These are phyloP conservation scores for Penicillium diatomitis DNA, from an alignment of 495 filamentous ascomycete species.

Conservation along the genomic window DNA sequence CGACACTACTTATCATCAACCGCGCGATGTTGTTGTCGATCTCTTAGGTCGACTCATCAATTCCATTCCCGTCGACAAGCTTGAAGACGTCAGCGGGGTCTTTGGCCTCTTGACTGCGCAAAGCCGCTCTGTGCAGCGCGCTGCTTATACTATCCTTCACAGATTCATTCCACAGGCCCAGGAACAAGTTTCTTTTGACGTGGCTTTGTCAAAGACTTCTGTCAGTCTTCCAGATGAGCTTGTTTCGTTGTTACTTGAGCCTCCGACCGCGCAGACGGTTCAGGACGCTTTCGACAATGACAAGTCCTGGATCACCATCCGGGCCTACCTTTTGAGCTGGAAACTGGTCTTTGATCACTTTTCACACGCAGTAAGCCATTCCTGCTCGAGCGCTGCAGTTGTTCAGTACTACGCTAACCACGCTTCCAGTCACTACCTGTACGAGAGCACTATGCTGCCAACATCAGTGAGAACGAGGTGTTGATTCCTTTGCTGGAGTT, in stretches of 20 bases:
- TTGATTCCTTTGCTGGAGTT: slow-evolving; percentile 64
- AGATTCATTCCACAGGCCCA: slow-evolving; percentile 64
- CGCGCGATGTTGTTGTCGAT: slow-evolving; percentile 61
- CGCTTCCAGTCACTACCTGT: slow-evolving; percentile 58
- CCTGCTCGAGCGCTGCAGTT: neutral
- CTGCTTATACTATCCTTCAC: slow-evolving; percentile 75
- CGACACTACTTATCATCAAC: slow-evolving; percentile 47
- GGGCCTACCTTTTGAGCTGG: slow-evolving; percentile 87
- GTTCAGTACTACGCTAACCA: slow-evolving; percentile 9
- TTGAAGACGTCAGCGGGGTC: slow-evolving; percentile 50
- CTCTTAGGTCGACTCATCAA: slow-evolving; percentile 55
- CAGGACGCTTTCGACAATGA: slow-evolving; percentile 32
- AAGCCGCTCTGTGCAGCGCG: slow-evolving; percentile 64
- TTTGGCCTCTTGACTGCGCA: slow-evolving; percentile 69
- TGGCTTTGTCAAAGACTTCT: slow-evolving; percentile 61
- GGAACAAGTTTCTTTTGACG: slow-evolving; percentile 75
- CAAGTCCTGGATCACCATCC: slow-evolving; percentile 34
- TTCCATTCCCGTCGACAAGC: slow-evolving; percentile 43
- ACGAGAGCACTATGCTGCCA: slow-evolving; percentile 64
- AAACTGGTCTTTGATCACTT: slow-evolving; percentile 85
- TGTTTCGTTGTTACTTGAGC: slow-evolving; percentile 52
- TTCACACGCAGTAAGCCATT: slow-evolving; percentile 48
- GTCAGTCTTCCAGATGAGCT: slow-evolving; percentile 62
- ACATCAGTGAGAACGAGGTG: slow-evolving; percentile 65
- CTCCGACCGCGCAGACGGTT: slow-evolving; percentile 40